These are phyloP conservation scores for Lactifluus piperatus DNA, from an alignment of 768 basidiomycete genomes.

Conservation along the genomic window DNA sequence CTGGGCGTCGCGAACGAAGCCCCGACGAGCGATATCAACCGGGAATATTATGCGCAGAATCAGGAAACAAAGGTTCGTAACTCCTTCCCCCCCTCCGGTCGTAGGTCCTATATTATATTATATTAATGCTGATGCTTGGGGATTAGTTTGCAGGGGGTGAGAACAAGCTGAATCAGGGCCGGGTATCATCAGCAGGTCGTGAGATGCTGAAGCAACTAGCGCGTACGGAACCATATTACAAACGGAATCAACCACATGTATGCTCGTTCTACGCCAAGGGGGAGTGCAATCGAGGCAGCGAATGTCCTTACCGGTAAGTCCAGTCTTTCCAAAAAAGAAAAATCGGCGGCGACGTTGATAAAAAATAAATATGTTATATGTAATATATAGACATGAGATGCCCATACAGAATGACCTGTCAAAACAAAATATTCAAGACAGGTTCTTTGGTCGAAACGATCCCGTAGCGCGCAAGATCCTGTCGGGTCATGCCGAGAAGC, in stretches of 20 bases:
- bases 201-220: constrained; percentile 96
- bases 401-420: constrained; percentile 74
- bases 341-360: too few relatives aligned
- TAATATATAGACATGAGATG: constrained; percentile 73
- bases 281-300: constrained; percentile 81
- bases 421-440: constrained; percentile 90
- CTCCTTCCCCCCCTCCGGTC: too few relatives aligned
- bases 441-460: constrained; percentile 88
- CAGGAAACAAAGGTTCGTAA: constrained; percentile 70
- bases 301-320: constrained; percentile 80
- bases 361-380: too few relatives aligned
- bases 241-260: constrained; percentile 87
- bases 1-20: constrained; percentile 78
- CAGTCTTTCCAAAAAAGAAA: neutral
- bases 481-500: constrained; percentile 62
- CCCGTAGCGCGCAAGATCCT: constrained; percentile 92
- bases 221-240: constrained; percentile 94
- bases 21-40: constrained; percentile 94
- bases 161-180: constrained; percentile 50
- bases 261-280: constrained; percentile 97
- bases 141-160: constrained; percentile 62
- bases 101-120: neutral
- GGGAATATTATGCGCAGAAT: constrained; percentile 91
- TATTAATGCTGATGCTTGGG: too few relatives aligned
- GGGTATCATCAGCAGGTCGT: constrained; percentile 73